Evolutionary conservation across 228 moss, liverwort and hornwort species (phyloP), one percentile per base, ranked within the genome.

Genomic region (Sphagnum fallax): DNA sequence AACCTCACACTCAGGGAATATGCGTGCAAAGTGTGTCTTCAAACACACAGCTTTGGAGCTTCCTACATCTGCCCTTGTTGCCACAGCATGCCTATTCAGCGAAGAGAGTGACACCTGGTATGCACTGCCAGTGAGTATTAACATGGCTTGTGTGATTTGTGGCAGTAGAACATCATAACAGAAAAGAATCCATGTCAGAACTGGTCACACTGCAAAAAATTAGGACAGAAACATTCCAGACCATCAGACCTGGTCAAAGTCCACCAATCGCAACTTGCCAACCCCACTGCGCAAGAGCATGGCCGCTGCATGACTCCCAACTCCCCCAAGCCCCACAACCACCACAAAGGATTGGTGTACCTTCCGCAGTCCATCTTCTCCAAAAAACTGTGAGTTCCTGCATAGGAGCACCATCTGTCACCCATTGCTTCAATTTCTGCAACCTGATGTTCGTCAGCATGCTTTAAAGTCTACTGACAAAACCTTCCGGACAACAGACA

Each of bases 21-120:
- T 98, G 52, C 73, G 75, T 67, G 80, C 78, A 69, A 98, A 98
- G 71, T 98, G 92, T 64, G 78, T 89, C 74, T 88, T 85, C 77
- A 98, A 85, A 72, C 98, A 98, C 47, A 83, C 61, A 59, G 94
- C 94, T 80, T 98, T 98, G 53, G 98, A 78, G 70, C 85, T 90
- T 65, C 98, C 98, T 63, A 98, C 98, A 82, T 98, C 98, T 72
- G 83, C 86, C 72, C 98, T 82, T 13, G 98, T 98, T 68, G 94
- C 98, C 51, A 98, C 98, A 62, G 98, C 98, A 82, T 98, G 98
- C 67, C 98, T 88, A 83, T 98, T 98, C 74, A 98, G 78, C 52
- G 98, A 98, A 64, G 98, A 98, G n/a, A 98, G 84, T 5, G 98
- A 98, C 60, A 98, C 98, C 97, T 98, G 87, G 62, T 73, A 69